Evolutionary conservation across 208 protist species (phyloP).

Genomic region (Trichomonas vaginalis): DNA sequence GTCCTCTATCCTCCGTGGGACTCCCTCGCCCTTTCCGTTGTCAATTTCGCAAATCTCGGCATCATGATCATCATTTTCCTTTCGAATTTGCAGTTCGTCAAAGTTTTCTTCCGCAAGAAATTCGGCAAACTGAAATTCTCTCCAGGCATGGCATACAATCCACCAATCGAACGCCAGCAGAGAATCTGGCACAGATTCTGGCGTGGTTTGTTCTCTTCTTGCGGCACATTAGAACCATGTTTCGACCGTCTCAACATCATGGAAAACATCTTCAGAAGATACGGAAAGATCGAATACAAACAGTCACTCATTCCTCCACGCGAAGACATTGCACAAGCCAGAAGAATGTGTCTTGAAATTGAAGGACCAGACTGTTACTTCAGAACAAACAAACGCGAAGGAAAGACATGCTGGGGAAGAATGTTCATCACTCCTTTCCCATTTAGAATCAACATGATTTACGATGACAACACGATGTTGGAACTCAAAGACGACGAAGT

Average conservation of each 20-base stretch:
- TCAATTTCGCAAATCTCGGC: not conserved
- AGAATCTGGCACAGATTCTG: not conserved
- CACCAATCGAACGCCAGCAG: not conserved
- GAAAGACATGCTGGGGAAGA: not conserved
- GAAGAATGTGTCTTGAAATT: not conserved
- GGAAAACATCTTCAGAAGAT: not conserved
- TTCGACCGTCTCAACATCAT: not conserved
- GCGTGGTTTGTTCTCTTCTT: not conserved
- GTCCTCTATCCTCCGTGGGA: not conserved
- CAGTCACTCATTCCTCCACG: not conserved
- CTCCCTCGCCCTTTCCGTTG: not conserved
- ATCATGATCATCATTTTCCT: not conserved
- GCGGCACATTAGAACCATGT: not conserved
- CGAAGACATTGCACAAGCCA: not conserved
- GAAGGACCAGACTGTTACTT: not conserved
- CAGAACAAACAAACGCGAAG: not conserved
- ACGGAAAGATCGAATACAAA: not conserved
- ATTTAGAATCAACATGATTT: not conserved
- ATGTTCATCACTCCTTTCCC: conserved; percentile 4
- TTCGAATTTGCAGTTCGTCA: not conserved
- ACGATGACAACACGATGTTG: not conserved
- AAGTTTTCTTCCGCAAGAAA: not conserved
- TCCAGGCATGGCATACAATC: not conserved
- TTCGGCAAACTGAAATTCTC: not conserved
- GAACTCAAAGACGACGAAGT: not conserved